Conservation (phyloP, 352 stramenopile species). For the Phytophthora tentaculata region DNA sequence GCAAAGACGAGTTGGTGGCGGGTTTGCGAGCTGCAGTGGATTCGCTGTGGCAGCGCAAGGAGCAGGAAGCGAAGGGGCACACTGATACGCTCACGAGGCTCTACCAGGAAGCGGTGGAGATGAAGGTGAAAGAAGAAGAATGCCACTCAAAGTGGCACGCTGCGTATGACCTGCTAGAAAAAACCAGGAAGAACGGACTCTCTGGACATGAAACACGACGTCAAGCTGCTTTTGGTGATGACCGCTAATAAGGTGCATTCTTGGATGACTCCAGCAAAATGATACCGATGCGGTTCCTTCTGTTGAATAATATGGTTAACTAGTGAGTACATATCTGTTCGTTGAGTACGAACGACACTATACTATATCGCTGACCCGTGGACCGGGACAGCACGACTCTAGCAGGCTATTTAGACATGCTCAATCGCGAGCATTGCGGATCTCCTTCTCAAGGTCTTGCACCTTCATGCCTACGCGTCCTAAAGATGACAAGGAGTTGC, state of each 20-base stretch:
- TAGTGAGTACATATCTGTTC: conserved; percentile 27
- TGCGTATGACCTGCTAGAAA: not conserved
- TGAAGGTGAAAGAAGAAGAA: conserved; percentile 4
- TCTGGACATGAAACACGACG: not conserved
- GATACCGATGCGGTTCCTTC: conserved; percentile 7
- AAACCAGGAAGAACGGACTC: not conserved
- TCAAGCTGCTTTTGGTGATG: not conserved
- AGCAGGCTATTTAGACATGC: conserved; percentile 14
- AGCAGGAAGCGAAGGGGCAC: conserved; percentile 7
- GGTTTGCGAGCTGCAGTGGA: conserved; percentile 4
- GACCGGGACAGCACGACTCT: conserved; percentile 13
- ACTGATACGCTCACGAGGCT: conserved; percentile 1
- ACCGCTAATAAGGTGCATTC: not conserved
- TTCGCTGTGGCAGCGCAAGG: conserved; percentile 3
- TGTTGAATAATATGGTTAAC: conserved; percentile 25
- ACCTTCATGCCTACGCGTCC: conserved; percentile 67
- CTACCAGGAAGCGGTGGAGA: not conserved
- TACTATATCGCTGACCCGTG: conserved; percentile 18
- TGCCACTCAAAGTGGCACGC: not conserved
- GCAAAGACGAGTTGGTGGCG: conserved; percentile 6
- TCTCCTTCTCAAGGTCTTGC: conserved; percentile 76
- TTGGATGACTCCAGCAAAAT: not conserved
- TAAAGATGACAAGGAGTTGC: conserved; percentile 60
- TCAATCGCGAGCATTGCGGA: conserved; percentile 39
- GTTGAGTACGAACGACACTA: conserved; percentile 19